Conservation (phyloP, 2,329 filamentous ascomycete genomes). For the Hymenoscyphus fructigenus region DNA sequence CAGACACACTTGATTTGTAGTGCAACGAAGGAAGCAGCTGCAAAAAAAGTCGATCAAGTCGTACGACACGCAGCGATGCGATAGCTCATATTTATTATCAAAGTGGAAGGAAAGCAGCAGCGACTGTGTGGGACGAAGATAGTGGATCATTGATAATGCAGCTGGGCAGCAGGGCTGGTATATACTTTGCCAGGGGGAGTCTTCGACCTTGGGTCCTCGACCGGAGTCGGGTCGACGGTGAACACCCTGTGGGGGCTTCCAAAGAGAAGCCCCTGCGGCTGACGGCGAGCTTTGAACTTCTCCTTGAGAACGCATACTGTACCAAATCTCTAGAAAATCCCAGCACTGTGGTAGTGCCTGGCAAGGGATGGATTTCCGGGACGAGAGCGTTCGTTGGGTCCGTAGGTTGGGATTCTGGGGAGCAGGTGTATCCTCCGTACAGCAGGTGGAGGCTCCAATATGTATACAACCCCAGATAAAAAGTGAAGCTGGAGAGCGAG, state of each 20-base stretch:
- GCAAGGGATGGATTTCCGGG: background rate
- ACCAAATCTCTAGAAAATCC: background rate
- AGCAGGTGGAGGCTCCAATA: background rate
- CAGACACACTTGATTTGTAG: background rate
- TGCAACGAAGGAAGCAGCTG: background rate
- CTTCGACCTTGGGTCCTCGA: background rate
- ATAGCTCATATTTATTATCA: background rate
- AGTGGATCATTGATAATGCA: slow-evolving; percentile 2
- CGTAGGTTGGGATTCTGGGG: background rate
- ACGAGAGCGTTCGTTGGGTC: background rate
- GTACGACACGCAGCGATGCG: background rate
- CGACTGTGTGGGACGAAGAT: background rate
- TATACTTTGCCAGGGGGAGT: background rate
- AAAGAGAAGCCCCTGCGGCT: background rate
- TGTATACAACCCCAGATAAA: slow-evolving; percentile 9
- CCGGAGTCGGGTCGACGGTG: background rate
- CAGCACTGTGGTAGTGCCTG: slow-evolving; percentile 1
- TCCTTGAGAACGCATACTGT: background rate
- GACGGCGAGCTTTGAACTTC: background rate
- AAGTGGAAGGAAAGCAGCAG: background rate
- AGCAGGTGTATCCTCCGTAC: background rate
- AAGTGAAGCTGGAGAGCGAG: no score
- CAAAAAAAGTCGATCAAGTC: background rate
- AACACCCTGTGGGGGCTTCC: background rate
- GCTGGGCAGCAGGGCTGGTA: slow-evolving; percentile 2